phyloP scores from a whole-genome alignment of 495 filamentous ascomycete species.

The Hypoxylon cercidicola region DNA sequence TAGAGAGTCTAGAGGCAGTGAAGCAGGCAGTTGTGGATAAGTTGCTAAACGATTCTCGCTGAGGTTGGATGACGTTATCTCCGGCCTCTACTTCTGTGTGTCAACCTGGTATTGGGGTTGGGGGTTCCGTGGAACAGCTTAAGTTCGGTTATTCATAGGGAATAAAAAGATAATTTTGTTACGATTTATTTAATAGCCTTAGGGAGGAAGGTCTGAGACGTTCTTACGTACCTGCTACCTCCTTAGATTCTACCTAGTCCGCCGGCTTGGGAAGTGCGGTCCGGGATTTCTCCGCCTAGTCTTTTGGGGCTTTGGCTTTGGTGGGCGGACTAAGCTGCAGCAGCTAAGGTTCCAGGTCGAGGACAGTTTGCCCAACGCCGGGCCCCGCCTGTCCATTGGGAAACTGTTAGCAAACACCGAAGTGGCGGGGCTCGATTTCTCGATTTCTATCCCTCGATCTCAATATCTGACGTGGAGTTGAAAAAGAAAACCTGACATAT shows the following conservation, averaged over 20 bases:
- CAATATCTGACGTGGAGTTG: neutral
- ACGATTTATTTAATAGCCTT: too few species aligned
- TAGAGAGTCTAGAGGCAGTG: constrained; percentile 49
- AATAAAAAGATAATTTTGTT: too few species aligned
- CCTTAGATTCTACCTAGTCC: neutral
- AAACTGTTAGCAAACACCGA: constrained; percentile 15
- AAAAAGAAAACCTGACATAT: neutral
- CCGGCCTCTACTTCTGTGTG: neutral
- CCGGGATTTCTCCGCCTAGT: constrained; percentile 37
- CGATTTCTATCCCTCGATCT: constrained; percentile 4
- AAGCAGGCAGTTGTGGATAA: constrained; percentile 36
- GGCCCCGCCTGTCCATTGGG: constrained; percentile 19
- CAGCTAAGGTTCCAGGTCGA: too few species aligned
- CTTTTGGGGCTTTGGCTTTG: neutral
- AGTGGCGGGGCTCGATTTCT: constrained; percentile 22
- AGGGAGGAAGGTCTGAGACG: too few species aligned
- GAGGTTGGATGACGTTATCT: neutral
- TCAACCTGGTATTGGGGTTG: too few species aligned
- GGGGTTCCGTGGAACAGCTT: too few species aligned
- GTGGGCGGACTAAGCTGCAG: too few species aligned
- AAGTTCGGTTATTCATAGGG: too few species aligned
- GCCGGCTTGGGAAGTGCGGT: constrained; percentile 2
- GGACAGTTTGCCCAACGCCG: too few species aligned
- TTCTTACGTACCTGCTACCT: too few species aligned
- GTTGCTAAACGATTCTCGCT: constrained; percentile 17